A percentile compares a stretch with the other conserved stretches of the same genome.
Evolutionary conservation across 108 stramenopile genomes (phyloP).

Genomic region (Bacterosira constricta): DNA sequence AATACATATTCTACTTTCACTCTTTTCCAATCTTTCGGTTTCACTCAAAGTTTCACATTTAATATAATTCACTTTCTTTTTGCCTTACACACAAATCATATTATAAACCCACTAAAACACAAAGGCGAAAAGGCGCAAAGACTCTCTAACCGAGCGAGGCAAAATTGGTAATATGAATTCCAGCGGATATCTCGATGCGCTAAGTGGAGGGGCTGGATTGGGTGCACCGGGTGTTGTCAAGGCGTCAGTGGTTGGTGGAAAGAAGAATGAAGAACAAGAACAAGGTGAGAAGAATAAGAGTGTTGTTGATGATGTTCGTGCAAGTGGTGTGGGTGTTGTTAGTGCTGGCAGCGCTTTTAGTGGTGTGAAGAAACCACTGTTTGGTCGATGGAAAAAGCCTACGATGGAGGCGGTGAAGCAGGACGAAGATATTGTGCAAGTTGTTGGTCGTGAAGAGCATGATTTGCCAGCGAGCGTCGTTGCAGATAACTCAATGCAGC

Average conservation of each 20-base stretch:
- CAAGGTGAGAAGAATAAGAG: not conserved
- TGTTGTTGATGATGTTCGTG: too few relatives aligned
- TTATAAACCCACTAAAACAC: not conserved
- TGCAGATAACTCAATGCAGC: too few relatives aligned
- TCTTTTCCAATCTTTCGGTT: not conserved
- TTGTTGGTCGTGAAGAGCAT: too few relatives aligned
- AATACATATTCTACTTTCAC: not conserved
- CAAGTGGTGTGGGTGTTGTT: too few relatives aligned
- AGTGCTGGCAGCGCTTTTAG: too few relatives aligned
- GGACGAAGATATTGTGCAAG: too few relatives aligned
- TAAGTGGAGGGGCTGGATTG: not conserved
- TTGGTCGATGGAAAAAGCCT: too few relatives aligned
- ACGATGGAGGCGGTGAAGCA: too few relatives aligned
- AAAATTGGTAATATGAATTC: slow-evolving; percentile 38
- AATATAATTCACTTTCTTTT: too few relatives aligned
- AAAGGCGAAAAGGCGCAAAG: slow-evolving; percentile 28
- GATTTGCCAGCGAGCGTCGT: too few relatives aligned
- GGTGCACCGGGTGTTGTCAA: not conserved
- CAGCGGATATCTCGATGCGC: slow-evolving; percentile 22
- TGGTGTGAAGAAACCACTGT: too few relatives aligned
- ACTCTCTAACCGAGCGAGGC: slow-evolving; percentile 6
- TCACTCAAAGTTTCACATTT: not conserved
- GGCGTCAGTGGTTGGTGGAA: not conserved
- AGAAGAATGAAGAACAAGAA: not conserved
- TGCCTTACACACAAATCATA: not conserved